Percentiles rank a stretch among this genome's conserved stretches.
phyloP scores from a whole-genome alignment of 1,284 basidiomycete genomes.

The Ustilago hordei region DNA sequence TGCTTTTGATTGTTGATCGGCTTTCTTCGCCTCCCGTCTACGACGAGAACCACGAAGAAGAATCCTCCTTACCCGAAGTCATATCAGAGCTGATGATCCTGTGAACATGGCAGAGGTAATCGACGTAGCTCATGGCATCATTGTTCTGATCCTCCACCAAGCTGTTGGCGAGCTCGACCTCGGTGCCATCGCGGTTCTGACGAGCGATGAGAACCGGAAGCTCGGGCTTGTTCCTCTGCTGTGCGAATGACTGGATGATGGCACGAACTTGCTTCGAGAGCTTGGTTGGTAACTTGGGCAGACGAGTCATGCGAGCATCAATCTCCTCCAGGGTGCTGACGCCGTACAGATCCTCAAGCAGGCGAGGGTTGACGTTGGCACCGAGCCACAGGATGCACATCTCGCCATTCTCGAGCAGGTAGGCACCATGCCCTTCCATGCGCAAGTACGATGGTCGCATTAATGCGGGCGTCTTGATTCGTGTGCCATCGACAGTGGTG shows the following conservation, averaged over 20 bases:
- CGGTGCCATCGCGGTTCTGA: constrained; percentile 91
- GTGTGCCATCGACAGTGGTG: constrained; percentile 70
- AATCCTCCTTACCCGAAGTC: constrained; percentile 53
- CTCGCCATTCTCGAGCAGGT: constrained; percentile 94
- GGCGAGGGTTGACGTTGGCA: constrained; percentile 80
- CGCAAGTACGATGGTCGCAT: constrained; percentile 87
- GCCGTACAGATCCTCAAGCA: constrained; percentile 87
- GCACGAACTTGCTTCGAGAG: constrained; percentile 87
- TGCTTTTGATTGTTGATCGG: not conserved
- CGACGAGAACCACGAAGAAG: constrained; percentile 49
- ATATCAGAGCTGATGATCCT: constrained; percentile 66
- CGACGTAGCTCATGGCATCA: constrained; percentile 77
- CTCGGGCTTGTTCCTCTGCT: constrained; percentile 75
- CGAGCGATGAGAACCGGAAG: constrained; percentile 83
- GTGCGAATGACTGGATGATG: constrained; percentile 79
- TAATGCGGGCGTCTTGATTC: constrained; percentile 79
- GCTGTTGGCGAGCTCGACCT: constrained; percentile 97
- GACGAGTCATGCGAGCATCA: constrained; percentile 78
- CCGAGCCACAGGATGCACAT: constrained; percentile 92
- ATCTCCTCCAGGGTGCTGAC: constrained; percentile 82
- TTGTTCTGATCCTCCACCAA: constrained; percentile 97
- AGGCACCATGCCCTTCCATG: constrained; percentile 91
- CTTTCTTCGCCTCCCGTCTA: not conserved
- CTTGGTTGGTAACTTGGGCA: constrained; percentile 81
- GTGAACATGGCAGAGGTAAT: constrained; percentile 68